phyloP scores from a whole-genome alignment of 2,329 filamentous ascomycete species.

The Aspergillus sp. region DNA sequence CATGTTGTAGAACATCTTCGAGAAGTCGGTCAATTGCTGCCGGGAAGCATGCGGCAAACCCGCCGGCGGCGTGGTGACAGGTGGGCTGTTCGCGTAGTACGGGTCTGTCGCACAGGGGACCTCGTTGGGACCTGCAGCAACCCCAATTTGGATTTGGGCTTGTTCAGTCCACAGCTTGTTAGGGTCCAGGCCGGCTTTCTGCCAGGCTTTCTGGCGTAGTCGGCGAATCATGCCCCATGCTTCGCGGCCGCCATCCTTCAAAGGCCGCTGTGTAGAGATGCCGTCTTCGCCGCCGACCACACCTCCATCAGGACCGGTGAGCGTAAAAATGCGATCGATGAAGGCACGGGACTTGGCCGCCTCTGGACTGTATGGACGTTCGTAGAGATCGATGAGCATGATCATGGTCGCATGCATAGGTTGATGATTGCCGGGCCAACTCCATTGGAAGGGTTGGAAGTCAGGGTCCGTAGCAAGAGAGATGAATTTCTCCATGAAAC shows the following conservation, averaged over 20 bases:
- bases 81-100: slow-evolving; percentile 10
- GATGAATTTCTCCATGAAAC: slow-evolving; percentile 51
- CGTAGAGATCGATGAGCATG: slow-evolving; percentile 50
- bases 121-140: slow-evolving; percentile 23
- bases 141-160: slow-evolving; percentile 41
- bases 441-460: slow-evolving; percentile 50
- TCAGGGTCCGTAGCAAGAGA: slow-evolving; percentile 47
- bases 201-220: slow-evolving; percentile 48
- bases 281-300: slow-evolving; percentile 48
- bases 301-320: slow-evolving; percentile 45
- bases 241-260: slow-evolving; percentile 49
- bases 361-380: slow-evolving; percentile 46
- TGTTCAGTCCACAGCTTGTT: slow-evolving; percentile 48
- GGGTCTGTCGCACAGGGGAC: slow-evolving; percentile 9
- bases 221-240: slow-evolving; percentile 50
- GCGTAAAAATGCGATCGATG: slow-evolving; percentile 47
- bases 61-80: slow-evolving; percentile 10
- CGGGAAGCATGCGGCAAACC: slow-evolving; percentile 10
- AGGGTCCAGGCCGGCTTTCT: slow-evolving; percentile 48
- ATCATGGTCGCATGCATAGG: slow-evolving; percentile 38
- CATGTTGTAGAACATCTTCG: slow-evolving; percentile 35
- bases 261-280: slow-evolving; percentile 41
- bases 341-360: slow-evolving; percentile 45
- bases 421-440: slow-evolving; percentile 42
- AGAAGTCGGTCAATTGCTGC: slow-evolving; percentile 30